Base-by-base conservation (phyloP, 2,329 filamentous ascomycete species). In the Cytospora leucostoma region DNA sequence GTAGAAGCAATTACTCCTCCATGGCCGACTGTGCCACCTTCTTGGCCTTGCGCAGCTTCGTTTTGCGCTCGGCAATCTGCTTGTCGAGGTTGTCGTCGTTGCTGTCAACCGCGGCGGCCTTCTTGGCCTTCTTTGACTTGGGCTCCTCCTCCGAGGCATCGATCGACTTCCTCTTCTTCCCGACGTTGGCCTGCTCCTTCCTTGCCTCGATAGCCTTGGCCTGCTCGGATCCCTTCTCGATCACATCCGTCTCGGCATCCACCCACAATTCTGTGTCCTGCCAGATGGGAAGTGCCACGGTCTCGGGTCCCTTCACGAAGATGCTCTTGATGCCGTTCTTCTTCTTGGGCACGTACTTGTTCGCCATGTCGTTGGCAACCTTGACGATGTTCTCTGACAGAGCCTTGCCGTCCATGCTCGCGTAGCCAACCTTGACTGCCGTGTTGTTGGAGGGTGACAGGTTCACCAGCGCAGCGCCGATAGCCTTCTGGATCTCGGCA, bases 221-320 rank as follows among this genome's bases (percentile, higher is more conserved):
- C 69, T 79, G 72, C 69, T 81, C 82, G 64, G 82, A 78, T 40
- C 75, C 77, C 44, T 82, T 80, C 67, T 82, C 79, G 40, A 95
- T 79, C 7, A 97, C 86, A 72, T 89, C 86, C 66, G 92, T 88
- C 66, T 87, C 83, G 65, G 89, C 85, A 68, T 95, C 91, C 17
- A 89, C 77, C 93, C 95, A 99, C 67, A 99, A 82, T 82, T 97
- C 93, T 69, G 93, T 89, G 5, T 94, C 91, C 73, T 97, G 80
- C 91, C 93, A 99, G 73, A 99, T 88, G n/a, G 95, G 95, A 72
- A 99, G 82, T 10, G 94, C 90, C 66, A 88, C 89, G 5, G 94
- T 97, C 72, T 91, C 88, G 34, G 92, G 89, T 3, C 92, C 92
- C 83, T 98, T 99, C 81, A 99, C 83, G 76, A 96, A 93, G 66